A percentile compares a stretch with the other conserved stretches of the same genome.
phyloP scores from a whole-genome alignment of 257 asterid genomes.

The Nicotiana otophora region DNA sequence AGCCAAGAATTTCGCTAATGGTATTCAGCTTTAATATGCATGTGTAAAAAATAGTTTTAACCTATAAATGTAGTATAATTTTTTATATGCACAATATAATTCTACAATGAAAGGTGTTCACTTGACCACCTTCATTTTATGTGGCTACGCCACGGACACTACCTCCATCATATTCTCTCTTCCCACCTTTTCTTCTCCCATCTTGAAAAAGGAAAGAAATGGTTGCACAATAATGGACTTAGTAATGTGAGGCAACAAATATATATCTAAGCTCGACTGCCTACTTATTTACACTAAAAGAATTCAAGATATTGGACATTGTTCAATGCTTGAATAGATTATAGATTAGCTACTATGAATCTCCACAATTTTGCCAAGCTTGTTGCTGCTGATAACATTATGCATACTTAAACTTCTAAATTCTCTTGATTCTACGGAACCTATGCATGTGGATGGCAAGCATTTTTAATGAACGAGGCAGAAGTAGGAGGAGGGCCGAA shows the following conservation, averaged over 20 bases:
- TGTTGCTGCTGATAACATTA: neutral
- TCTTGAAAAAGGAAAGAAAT: slow-evolving; percentile 3
- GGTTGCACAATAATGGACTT: neutral
- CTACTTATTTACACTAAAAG: neutral
- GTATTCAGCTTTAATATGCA: no score
- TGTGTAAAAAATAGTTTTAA: no score
- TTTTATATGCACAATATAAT: no score
- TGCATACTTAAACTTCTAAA: neutral
- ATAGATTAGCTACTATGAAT: neutral
- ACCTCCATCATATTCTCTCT: neutral
- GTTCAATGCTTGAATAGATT: neutral
- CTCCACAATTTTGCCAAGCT: neutral
- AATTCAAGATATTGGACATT: neutral
- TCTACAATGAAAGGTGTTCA: no score
- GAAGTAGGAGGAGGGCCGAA: neutral
- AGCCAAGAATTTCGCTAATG: no score
- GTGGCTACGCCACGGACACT: neutral
- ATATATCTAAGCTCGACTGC: neutral
- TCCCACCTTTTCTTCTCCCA: neutral
- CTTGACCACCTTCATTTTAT: no score
- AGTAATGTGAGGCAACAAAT: neutral
- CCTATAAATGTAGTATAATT: no score
- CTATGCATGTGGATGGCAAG: neutral
- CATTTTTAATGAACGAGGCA: neutral
- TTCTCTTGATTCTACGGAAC: neutral